Evolutionary conservation across 306 rosid species (phyloP).

Genomic region (Rosa chinensis): DNA sequence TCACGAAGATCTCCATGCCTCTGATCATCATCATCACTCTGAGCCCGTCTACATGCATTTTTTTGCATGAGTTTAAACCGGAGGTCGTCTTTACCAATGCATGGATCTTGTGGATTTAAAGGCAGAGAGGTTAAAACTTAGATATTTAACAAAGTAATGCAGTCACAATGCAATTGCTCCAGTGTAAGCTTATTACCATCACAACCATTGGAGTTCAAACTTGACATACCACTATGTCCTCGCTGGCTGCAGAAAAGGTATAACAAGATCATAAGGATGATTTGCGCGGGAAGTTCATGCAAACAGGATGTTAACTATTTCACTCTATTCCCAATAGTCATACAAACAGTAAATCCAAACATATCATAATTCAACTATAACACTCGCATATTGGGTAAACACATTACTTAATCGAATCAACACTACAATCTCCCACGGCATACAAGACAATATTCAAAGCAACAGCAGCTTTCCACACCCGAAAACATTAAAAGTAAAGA

Average conservation of each 20-base stretch:
- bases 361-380: background rate
- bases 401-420: background rate
- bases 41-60: conserved; percentile 49
- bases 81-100: conserved; percentile 73
- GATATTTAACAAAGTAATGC: conserved; percentile 24
- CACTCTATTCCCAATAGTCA: background rate
- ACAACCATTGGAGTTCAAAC: conserved; percentile 37
- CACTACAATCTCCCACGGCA: background rate
- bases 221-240: conserved; percentile 45
- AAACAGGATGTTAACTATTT: background rate
- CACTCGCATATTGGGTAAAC: background rate
- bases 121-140: conserved; percentile 21
- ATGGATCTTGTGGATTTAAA: conserved; percentile 37
- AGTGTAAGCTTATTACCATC: conserved; percentile 53
- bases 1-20: conserved; percentile 79
- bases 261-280: conserved; percentile 5
- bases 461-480: background rate
- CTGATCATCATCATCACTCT: conserved; percentile 39
- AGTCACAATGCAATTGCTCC: conserved; percentile 27
- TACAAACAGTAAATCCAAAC: background rate
- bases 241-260: conserved; percentile 59
- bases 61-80: conserved; percentile 79
- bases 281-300: background rate
- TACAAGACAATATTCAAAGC: background rate
- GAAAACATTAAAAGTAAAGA: conserved; percentile 10